Base-by-base conservation (phyloP, 495 filamentous ascomycete genomes). In the Hypoxylon subgilvum region DNA sequence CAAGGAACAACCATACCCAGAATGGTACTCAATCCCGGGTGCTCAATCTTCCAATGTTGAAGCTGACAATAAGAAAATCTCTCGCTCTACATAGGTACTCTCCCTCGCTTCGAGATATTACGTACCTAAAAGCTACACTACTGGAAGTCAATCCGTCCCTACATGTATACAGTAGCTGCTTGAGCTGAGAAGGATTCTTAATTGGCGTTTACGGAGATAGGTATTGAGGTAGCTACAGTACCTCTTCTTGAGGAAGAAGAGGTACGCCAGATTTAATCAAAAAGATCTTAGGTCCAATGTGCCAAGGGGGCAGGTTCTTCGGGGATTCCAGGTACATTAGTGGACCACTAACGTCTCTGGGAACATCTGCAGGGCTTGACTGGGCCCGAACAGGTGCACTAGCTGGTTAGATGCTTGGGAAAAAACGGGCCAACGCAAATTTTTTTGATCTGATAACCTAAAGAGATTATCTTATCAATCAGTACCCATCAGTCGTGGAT, bases 401-500 rank as follows among this genome's bases (percentile, higher is more conserved):
- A 63, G 52, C 52, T 49, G 53, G 54, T 46, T 28, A 35, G 44
- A 34, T 52, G 31, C 34, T 17, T 31, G 14, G 14, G n/a, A 38
- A 63, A 43, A 35, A 57, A 30, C 22, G 60, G 48, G 42, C 8
- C 59, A 23, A 16, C 14, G 40, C 25, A 18, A 64, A 39, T 58
- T 17, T 10, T 50, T 50, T 9, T 50, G 46, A 50, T 50, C 46
- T 17, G 46, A 50, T 50, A n/a, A n/a, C n/a, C n/a, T n/a, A 38
- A 36, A 50, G n/a, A 23, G 58, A 44, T 63, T 64, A 64, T 64
- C 61, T 58, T 57, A 64, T 64, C 61, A 63, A 63, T 63, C 60
- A 58, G 54, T 57, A 31, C 13, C 61, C 52, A 63, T 31, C 53
- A 46, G n/a, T 32, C 31, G 36, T 45, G 54, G 53, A 53, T 63